phyloP scores from a whole-genome alignment of 2,329 filamentous ascomycete genomes.

The Aureobasidium namibiae region DNA sequence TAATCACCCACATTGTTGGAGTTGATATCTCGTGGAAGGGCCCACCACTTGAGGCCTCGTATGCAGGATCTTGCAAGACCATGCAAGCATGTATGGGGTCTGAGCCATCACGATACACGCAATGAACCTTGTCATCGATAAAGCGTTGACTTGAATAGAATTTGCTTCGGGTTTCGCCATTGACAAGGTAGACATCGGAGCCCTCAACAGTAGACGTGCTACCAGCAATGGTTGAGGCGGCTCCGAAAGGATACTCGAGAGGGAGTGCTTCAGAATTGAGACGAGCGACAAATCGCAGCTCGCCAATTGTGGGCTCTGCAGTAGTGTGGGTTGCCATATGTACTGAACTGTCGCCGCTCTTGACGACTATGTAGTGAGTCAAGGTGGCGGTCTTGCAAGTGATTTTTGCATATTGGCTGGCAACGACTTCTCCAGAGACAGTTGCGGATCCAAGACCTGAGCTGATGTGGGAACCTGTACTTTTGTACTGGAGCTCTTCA shows the following conservation, averaged over 20 bases:
- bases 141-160: constrained; percentile 64
- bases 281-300: constrained; percentile 57
- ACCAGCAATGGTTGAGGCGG: constrained; percentile 47
- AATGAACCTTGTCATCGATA: constrained; percentile 59
- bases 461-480: constrained; percentile 47
- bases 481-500: constrained; percentile 49
- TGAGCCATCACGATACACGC: constrained; percentile 43
- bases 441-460: constrained; percentile 52
- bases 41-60: constrained; percentile 56
- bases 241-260: constrained; percentile 29
- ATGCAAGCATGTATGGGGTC: constrained; percentile 52
- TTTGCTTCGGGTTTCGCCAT: constrained; percentile 57
- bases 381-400: constrained; percentile 52
- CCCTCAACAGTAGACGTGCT: constrained; percentile 48
- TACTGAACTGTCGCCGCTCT: constrained; percentile 52
- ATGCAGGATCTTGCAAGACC: constrained; percentile 45
- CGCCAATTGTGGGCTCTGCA: constrained; percentile 33
- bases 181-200: constrained; percentile 45
- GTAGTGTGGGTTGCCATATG: constrained; percentile 51
- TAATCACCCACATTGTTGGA: constrained; percentile 53
- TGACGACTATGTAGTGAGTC: constrained; percentile 57
- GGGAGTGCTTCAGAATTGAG: constrained; percentile 39
- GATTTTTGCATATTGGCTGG: constrained; percentile 48
- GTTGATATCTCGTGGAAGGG: constrained; percentile 58
- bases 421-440: constrained; percentile 37